A percentile compares a stretch with the other conserved stretches of the same genome.
These are phyloP conservation scores for Corymbia maculata DNA, from an alignment of 345 rosid genomes.

Conservation along the genomic window DNA sequence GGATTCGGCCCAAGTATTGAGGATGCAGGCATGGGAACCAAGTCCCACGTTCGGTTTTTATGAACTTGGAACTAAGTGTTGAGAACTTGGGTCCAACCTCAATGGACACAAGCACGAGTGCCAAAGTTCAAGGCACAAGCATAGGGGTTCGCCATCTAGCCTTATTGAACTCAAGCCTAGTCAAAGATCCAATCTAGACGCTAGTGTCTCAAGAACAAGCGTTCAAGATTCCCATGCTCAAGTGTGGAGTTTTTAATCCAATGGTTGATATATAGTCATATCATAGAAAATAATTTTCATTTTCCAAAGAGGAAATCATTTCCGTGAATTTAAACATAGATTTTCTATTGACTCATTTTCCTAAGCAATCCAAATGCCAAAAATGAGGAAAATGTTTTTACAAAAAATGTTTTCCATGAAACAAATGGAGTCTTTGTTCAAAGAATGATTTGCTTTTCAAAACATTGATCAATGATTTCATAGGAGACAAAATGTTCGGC, in stretches of 20 bases:
- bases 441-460: background rate
- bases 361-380: background rate
- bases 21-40: background rate
- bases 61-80: background rate
- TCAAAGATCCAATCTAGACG: background rate
- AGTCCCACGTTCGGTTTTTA: accelerated
- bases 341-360: too few species aligned
- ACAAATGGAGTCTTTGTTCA: background rate
- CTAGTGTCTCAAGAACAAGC: background rate
- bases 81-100: background rate
- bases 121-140: accelerated
- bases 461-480: background rate
- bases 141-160: background rate
- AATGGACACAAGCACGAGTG: background rate
- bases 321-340: too few species aligned
- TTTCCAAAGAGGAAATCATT: background rate
- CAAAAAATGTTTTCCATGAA: background rate
- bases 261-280: too few species aligned
- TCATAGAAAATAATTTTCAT: too few species aligned
- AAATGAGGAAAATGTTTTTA: background rate
- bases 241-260: background rate
- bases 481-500: background rate
- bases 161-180: background rate
- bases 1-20: background rate
- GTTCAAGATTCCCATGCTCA: background rate